Percentiles rank a stretch among this genome's conserved stretches.
Evolutionary conservation across 2,329 filamentous ascomycete genomes (phyloP).

Genomic region (Cordyceps fumosorosea): DNA sequence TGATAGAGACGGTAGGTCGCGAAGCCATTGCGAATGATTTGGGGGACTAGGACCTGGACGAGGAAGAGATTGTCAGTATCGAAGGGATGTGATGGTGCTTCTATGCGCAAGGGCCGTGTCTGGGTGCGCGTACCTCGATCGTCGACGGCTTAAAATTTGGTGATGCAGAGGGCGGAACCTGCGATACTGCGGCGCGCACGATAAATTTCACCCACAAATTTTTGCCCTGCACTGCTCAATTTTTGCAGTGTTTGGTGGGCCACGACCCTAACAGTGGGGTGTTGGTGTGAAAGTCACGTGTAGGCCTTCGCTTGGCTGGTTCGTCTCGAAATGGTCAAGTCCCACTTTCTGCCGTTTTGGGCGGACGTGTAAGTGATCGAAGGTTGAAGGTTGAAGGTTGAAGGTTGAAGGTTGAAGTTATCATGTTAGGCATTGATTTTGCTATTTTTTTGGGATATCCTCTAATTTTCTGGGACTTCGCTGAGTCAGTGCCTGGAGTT

Average conservation of each 20-base stretch:
- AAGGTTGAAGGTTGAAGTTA: too few species aligned
- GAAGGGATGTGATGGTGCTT: not conserved
- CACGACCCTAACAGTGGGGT: slow-evolving; percentile 32
- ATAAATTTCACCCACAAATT: slow-evolving; percentile 26
- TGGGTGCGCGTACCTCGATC: slow-evolving; percentile 29
- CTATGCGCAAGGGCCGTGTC: not conserved
- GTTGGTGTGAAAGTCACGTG: not conserved
- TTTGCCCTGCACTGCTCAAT: slow-evolving; percentile 7
- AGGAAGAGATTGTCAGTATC: not conserved
- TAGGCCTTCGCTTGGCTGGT: not conserved
- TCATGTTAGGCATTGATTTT: too few species aligned
- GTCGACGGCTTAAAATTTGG: slow-evolving; percentile 35
- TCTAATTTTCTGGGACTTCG: too few species aligned
- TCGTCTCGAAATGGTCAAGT: not conserved
- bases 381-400: too few species aligned
- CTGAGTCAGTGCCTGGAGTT: too few species aligned
- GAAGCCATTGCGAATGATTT: slow-evolving; percentile 68
- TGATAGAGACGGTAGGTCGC: slow-evolving; percentile 95
- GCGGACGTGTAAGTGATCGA: too few species aligned
- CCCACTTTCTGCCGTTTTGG: not conserved
- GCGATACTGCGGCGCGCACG: slow-evolving; percentile 22
- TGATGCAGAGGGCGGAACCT: slow-evolving; percentile 26
- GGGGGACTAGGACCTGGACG: slow-evolving; percentile 29
- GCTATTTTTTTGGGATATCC: too few species aligned
- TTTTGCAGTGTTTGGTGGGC: slow-evolving; percentile 29